Evolutionary conservation across 441 rosid genomes (phyloP).

Genomic region (Populus tomentosa): DNA sequence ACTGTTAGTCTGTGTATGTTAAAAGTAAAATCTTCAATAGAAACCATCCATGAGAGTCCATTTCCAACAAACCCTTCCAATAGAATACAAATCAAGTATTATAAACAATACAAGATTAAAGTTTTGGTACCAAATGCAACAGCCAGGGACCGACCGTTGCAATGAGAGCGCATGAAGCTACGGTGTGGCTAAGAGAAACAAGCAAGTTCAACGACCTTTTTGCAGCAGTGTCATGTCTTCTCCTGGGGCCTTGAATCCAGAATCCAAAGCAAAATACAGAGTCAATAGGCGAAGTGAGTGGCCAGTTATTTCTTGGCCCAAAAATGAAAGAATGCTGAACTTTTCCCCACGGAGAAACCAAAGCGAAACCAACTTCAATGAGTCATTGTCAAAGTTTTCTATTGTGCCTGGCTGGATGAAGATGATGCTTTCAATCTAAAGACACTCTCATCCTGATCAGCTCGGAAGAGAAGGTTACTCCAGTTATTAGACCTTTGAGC

Average conservation of each 20-base stretch:
- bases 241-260: conserved; percentile 11
- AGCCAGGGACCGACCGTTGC: conserved; percentile 2
- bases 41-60: conserved; percentile 16
- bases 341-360: conserved; percentile 11
- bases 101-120: conserved; percentile 13
- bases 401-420: conserved; percentile 36
- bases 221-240: conserved; percentile 19
- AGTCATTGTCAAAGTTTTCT: conserved; percentile 37
- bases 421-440: conserved; percentile 49
- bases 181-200: neutral
- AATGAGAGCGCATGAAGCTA: neutral
- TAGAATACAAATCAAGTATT: conserved; percentile 14
- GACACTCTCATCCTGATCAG: conserved; percentile 48
- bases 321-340: conserved; percentile 46
- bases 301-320: conserved; percentile 22
- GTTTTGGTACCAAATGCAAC: conserved; percentile 19
- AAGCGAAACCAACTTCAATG: conserved; percentile 16
- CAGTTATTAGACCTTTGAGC: conserved; percentile 63
- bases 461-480: conserved; percentile 45
- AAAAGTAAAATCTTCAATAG: conserved; percentile 1
- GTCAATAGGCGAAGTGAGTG: conserved; percentile 14
- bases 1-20: neutral
- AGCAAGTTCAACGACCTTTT: conserved; percentile 9
- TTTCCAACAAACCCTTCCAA: conserved; percentile 3
- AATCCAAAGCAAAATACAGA: conserved; percentile 10